These are phyloP conservation scores for Leishmania amazonensis DNA, from an alignment of 208 protist species.

Conservation along the genomic window DNA sequence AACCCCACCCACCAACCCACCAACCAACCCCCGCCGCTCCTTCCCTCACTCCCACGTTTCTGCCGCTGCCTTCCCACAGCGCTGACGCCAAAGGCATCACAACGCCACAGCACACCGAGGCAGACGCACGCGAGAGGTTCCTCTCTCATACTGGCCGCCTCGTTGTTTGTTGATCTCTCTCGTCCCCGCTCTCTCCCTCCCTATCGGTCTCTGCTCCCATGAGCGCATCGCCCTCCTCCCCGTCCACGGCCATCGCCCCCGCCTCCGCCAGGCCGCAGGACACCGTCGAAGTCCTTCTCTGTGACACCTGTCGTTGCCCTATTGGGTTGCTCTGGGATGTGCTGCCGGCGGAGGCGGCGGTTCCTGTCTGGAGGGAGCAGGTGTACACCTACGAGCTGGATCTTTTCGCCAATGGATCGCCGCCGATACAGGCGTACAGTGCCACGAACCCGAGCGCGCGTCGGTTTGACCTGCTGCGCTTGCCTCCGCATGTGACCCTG, in stretches of 20 bases:
- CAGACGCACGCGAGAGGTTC: neutral
- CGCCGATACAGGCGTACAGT: constrained; percentile 73
- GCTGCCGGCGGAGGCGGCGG: constrained; percentile 32
- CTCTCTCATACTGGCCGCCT: neutral
- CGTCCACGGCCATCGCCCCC: neutral
- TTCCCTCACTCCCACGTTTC: neutral
- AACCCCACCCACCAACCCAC: too few species aligned
- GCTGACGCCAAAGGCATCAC: neutral
- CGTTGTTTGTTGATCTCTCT: neutral
- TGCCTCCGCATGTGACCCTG: constrained; percentile 30
- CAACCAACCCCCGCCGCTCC: neutral
- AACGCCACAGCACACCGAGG: neutral
- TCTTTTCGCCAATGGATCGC: constrained; percentile 47
- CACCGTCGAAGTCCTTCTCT: constrained; percentile 50
- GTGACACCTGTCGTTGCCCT: constrained; percentile 49
- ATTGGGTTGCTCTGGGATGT: constrained; percentile 54
- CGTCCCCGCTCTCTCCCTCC: neutral
- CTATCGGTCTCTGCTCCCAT: neutral
- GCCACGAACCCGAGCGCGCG: constrained; percentile 67
- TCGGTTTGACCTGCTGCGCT: constrained; percentile 79
- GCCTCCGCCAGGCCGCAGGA: neutral
- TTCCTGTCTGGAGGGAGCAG: constrained; percentile 44
- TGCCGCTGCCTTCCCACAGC: neutral
- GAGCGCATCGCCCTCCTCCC: neutral
- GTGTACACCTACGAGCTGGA: constrained; percentile 83